These are phyloP conservation scores for Corchorus capsularis DNA, from an alignment of 345 rosid species.

Conservation along the genomic window DNA sequence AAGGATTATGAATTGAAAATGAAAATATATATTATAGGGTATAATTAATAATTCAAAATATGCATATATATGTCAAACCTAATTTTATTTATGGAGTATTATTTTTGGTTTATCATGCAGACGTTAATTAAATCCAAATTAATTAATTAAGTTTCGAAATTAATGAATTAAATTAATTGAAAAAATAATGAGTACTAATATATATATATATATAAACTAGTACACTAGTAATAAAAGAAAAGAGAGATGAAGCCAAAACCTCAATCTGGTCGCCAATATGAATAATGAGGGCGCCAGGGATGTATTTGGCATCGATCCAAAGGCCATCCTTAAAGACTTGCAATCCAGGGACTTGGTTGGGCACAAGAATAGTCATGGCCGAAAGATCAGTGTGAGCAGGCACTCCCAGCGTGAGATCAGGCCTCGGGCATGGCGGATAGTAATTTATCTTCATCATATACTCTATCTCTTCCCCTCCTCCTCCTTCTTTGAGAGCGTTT, in stretches of 20 bases:
- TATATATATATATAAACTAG: no score
- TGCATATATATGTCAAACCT: no score
- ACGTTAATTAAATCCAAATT: no score
- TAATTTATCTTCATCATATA: slow-evolving; percentile 83
- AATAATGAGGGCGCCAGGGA: slow-evolving; percentile 72
- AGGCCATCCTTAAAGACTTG: slow-evolving; percentile 68
- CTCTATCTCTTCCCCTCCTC: slow-evolving; percentile 62
- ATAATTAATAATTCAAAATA: no score
- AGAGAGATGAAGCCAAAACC: slow-evolving; percentile 35
- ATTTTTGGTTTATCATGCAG: no score
- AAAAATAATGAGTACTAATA: neutral
- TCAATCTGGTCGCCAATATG: slow-evolving; percentile 86
- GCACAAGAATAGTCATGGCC: slow-evolving; percentile 70
- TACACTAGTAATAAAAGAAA: neutral
- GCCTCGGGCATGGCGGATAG: slow-evolving; percentile 90
- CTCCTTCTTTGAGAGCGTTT: slow-evolving; percentile 47
- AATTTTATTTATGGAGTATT: no score
- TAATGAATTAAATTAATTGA: neutral
- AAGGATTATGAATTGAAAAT: no score
- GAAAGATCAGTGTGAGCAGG: slow-evolving; percentile 82
- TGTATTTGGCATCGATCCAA: slow-evolving; percentile 73
- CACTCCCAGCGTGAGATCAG: slow-evolving; percentile 82
- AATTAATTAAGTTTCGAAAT: no score
- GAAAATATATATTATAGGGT: no score
- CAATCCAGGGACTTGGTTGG: slow-evolving; percentile 84